phyloP scores from a whole-genome alignment of 2,329 filamentous ascomycete genomes.

The Stagonosporopsis chrysanthemi region DNA sequence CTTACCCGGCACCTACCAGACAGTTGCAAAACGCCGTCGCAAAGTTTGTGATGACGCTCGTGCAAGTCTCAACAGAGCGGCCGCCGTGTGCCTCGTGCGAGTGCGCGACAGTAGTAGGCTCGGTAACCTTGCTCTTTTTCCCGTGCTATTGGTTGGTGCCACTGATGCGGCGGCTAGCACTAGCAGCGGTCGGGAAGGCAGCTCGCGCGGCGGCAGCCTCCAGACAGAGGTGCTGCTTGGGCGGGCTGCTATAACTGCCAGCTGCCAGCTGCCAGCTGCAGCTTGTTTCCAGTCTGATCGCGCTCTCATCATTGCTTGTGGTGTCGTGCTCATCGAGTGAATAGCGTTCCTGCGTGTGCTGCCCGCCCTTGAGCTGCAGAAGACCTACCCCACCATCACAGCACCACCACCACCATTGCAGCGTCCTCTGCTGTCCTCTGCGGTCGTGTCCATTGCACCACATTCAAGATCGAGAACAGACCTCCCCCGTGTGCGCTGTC shows the following conservation, averaged over 20 bases:
- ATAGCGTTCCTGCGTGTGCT: conserved; percentile 20
- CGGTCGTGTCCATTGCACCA: conserved; percentile 26
- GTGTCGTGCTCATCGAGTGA: conserved; percentile 19
- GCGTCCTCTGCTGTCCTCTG: conserved; percentile 16
- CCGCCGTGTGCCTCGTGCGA: conserved; percentile 18
- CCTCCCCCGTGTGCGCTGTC: conserved; percentile 17
- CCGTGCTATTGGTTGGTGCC: conserved; percentile 11
- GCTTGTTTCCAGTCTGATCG: conserved; percentile 7
- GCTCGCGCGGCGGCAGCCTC: conserved; percentile 22
- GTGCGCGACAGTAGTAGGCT: conserved; percentile 13
- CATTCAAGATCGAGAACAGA: conserved; percentile 10
- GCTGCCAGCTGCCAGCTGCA: conserved; percentile 17
- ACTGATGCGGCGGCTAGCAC: conserved; percentile 23
- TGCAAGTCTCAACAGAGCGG: conserved; percentile 15
- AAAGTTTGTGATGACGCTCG: conserved; percentile 22
- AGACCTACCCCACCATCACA: conserved; percentile 29
- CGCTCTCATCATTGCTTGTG: conserved; percentile 18
- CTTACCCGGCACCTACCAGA: conserved; percentile 16
- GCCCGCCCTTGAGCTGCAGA: conserved; percentile 16
- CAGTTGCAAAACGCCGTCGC: conserved; percentile 12
- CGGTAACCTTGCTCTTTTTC: conserved; percentile 8
- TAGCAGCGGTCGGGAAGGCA: conserved; percentile 17
- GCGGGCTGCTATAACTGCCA: conserved; percentile 18
- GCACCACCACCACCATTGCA: conserved; percentile 18
- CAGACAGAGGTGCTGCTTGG: conserved; percentile 7